Evolutionary conservation across 306 rosid species (phyloP), one percentile per base, ranked within the genome.

Genomic region (Quillaja saponaria): DNA sequence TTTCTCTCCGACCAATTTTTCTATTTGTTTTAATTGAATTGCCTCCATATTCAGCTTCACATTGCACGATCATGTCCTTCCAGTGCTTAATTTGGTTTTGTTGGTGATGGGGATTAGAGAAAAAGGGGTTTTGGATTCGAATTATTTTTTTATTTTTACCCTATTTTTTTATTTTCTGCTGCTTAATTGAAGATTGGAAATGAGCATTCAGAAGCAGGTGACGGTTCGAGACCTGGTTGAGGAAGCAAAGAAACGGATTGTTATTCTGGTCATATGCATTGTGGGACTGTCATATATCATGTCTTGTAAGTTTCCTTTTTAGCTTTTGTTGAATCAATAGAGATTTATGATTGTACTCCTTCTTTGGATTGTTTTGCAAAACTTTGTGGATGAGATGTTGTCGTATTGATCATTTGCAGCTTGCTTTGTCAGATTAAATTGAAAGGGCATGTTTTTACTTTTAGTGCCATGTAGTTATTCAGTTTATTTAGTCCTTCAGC

Each of bases 181-280:
- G 58, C 37, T 63, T 54, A 38, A 55, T 47, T 58, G 45, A 54
- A 48, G 66, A 28, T 55, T 34, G 41, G 70, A 78, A 64, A 82
- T 82, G 88, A 85, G 82, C 78, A 33, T 75, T 35, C 86, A 68
- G 62, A 89, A 76, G 71, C 90, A 69, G 54, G 94, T 85, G 25
- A 18, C 76, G 59, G 80, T 78, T 67, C 91, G 91, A 10, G 99
- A 92, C 95, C 95, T 92, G 16, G 87, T 76, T 7, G 99, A 92
- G 71, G 99, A 92, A 75, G 95, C 95, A 12, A 92, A 92, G 89
- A 92, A 89, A 77, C 82, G 96, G 73, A 63, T 92, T 79, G 84
- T 92, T 14, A 68, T 92, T 58, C 82, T 92, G 62, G 73, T 76
- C 64, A 74, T 92, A 48, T 86, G 86, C 78, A 90, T 86, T 6